These are phyloP conservation scores for Taphrina wiesneri DNA, from an alignment of 1,139 yeast genomes.

Conservation along the genomic window DNA sequence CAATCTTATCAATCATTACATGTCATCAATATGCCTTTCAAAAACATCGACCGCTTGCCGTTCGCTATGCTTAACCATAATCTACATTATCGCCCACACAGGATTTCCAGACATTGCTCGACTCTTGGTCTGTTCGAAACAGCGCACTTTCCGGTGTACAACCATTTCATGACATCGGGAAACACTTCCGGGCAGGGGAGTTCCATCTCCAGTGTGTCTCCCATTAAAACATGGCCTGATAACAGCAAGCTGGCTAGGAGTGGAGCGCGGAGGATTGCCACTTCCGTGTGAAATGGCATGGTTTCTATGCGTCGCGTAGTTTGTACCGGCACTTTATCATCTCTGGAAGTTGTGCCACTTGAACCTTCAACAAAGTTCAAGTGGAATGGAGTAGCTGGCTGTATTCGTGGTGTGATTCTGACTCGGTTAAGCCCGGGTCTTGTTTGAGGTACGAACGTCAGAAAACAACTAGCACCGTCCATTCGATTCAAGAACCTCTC, in stretches of 20 bases:
- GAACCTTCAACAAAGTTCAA: background rate
- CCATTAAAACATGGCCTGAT: constrained; percentile 12
- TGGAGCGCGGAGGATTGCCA: constrained; percentile 25
- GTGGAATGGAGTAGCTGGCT: background rate
- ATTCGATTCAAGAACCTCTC: background rate
- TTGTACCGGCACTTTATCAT: background rate
- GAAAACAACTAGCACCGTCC: constrained; percentile 15
- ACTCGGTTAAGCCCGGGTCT: background rate
- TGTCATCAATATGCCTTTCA: background rate
- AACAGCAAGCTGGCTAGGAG: constrained; percentile 17
- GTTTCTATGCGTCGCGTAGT: background rate
- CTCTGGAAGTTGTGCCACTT: background rate
- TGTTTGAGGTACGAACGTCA: constrained; percentile 3
- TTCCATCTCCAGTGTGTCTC: constrained; percentile 25
- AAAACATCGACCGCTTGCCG: background rate
- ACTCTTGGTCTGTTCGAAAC: background rate
- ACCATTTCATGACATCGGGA: constrained; percentile 20
- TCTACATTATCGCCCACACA: constrained; percentile 6
- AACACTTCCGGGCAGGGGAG: constrained; percentile 20
- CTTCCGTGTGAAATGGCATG: constrained; percentile 27
- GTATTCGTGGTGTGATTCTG: background rate
- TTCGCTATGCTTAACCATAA: background rate
- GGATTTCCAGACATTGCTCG: constrained; percentile 6
- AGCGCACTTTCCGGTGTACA: constrained; percentile 20
- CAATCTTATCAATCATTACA: background rate